Base-by-base conservation (phyloP, 2,329 filamentous ascomycete species). In the Xylaria sp. region DNA sequence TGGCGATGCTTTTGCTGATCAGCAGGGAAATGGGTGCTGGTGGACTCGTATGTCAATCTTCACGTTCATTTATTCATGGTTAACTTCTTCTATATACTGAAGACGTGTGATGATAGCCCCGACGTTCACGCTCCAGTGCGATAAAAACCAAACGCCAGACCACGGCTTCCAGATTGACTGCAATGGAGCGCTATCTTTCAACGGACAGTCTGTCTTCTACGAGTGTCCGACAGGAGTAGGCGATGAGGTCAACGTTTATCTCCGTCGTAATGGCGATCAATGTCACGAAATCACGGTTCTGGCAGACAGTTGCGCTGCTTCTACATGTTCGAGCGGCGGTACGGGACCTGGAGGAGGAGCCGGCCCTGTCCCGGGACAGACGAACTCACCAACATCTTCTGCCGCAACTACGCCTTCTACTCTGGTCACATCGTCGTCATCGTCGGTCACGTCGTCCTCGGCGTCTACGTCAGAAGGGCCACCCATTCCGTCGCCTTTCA, bases 51-150 rank as follows among this genome's bases (percentile, higher is more conserved):
- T 19, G 60, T 58, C 46, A 9, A 11, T 49, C n/a, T 47, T 23
- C 4, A 46, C 30, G n/a, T 55, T 35, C 9, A 16, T 6, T 37
- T 37, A 4, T 13, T 3, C 9, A 8, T 8, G 8, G 10, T 13
- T 19, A 9, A 3, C 2, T 4, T 51, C 18, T n/a, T 6, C 13
- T n/a, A 19, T 57, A 34, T 39, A 2, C 18, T 54, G 37, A 30
- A 35, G n/a, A 37, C 52, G 23, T 18, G 47, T 58, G 61, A 54
- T 59, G 68, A 61, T 62, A 82, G 79, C 79, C 47, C 79, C 81
- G 0, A 84, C 83, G 1, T 79, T 77, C 34, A 81, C 86, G 52
- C 81, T 84, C 60, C 84, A 87, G 68, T 88, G 86, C 66, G 85
- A 89, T 64, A 64, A 68, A 18, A 80, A 81, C 52, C 80, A 80